Conservation (phyloP, 2,329 filamentous ascomycete genomes). For the Fusarium duplospermum region DNA sequence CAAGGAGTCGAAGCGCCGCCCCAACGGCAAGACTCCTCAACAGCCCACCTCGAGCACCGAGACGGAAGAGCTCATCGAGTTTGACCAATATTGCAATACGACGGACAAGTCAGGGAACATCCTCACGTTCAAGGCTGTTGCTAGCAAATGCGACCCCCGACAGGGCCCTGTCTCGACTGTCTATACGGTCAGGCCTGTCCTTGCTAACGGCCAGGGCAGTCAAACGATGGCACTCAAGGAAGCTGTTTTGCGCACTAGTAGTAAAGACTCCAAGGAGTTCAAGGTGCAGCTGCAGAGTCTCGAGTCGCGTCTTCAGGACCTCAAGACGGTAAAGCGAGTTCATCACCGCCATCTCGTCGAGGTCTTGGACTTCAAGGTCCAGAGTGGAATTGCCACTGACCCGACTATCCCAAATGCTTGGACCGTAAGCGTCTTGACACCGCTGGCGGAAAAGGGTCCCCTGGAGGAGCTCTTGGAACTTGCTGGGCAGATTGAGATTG, state of each 20-base stretch:
- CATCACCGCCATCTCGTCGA: slow-evolving; percentile 82
- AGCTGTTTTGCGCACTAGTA: slow-evolving; percentile 67
- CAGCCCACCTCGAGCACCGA: slow-evolving; percentile 45
- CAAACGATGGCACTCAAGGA: slow-evolving; percentile 81
- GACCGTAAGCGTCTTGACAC: slow-evolving; percentile 80
- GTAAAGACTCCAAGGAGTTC: slow-evolving; percentile 70
- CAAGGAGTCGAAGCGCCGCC: slow-evolving; percentile 71
- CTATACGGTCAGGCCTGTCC: slow-evolving; percentile 78
- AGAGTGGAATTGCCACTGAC: slow-evolving; percentile 60
- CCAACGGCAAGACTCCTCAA: slow-evolving; percentile 48
- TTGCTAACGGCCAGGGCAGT: slow-evolving; percentile 64
- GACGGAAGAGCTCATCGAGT: slow-evolving; percentile 61
- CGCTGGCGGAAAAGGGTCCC: slow-evolving; percentile 84
- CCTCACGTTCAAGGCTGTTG: slow-evolving; percentile 76
- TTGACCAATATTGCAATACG: slow-evolving; percentile 75
- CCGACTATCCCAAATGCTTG: slow-evolving; percentile 60
- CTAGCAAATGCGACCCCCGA: slow-evolving; percentile 74
- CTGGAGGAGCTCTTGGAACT: slow-evolving; percentile 85
- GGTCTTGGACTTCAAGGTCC: slow-evolving; percentile 85
- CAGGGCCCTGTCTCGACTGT: slow-evolving; percentile 74
- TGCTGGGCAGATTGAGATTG: slow-evolving; percentile 77
- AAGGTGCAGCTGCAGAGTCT: slow-evolving; percentile 82
- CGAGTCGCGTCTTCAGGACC: slow-evolving; percentile 79
- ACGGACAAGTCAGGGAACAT: slow-evolving; percentile 72
- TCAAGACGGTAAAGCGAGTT: slow-evolving; percentile 79